Percentiles rank a stretch among this genome's conserved stretches.
Evolutionary conservation across 1,284 basidiomycete genomes (phyloP).

Genomic region (Ceratobasidium sp.): DNA sequence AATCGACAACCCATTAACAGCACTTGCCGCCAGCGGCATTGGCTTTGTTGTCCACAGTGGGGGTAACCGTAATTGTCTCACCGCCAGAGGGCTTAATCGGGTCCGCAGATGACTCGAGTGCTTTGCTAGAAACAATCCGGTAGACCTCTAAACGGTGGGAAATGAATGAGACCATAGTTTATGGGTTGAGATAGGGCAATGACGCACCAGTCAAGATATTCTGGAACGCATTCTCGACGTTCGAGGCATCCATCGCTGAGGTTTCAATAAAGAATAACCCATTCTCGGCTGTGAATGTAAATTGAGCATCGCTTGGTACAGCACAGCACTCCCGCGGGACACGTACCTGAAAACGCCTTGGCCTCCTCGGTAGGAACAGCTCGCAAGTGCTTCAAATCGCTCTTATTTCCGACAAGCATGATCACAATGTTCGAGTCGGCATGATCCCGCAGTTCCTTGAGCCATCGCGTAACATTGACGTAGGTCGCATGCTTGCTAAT

Average conservation of each 20-base stretch:
- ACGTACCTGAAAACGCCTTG: slow-evolving; percentile 84
- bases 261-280: slow-evolving; percentile 97
- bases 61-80: slow-evolving; percentile 83
- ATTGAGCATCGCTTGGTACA: background rate
- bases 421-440: slow-evolving; percentile 95
- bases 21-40: slow-evolving; percentile 44
- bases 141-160: slow-evolving; percentile 81
- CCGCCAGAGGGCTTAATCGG: slow-evolving; percentile 76
- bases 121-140: slow-evolving; percentile 91
- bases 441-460: slow-evolving; percentile 97
- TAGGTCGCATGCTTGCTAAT: slow-evolving; percentile 97
- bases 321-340: background rate
- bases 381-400: slow-evolving; percentile 72
- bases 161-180: slow-evolving; percentile 33
- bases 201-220: slow-evolving; percentile 91
- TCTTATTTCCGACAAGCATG: slow-evolving; percentile 83
- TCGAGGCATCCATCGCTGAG: slow-evolving; percentile 98
- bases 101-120: slow-evolving; percentile 85
- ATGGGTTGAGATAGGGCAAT: slow-evolving; percentile 17
- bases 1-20: slow-evolving; percentile 22
- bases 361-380: slow-evolving; percentile 81
- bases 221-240: slow-evolving; percentile 98
- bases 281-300: slow-evolving; percentile 73
- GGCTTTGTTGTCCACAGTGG: slow-evolving; percentile 62
- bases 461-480: slow-evolving; percentile 96